phyloP scores from a whole-genome alignment of 139 green algal species.

The Ettlia oleoabundans region DNA sequence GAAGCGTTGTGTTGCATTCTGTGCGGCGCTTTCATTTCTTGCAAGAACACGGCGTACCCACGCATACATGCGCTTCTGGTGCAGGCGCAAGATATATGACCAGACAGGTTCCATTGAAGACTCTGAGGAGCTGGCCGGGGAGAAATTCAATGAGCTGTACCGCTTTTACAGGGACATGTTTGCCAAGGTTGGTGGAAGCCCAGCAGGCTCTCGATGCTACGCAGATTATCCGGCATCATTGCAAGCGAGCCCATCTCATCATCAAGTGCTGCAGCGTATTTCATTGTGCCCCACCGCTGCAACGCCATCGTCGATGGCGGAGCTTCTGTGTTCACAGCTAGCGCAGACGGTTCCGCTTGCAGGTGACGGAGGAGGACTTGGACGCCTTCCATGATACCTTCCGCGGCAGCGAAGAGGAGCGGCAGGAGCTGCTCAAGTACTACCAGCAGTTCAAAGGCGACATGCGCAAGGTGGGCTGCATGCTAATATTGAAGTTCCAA shows the following conservation, averaged over 20 bases:
- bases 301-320: too few species aligned
- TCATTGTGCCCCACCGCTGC: background rate
- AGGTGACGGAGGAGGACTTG: conserved; percentile 78
- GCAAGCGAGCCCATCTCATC: background rate
- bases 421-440: conserved; percentile 72
- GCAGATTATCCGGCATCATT: background rate
- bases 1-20: background rate
- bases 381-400: conserved; percentile 68
- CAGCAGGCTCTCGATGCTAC: background rate
- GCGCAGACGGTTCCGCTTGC: background rate
- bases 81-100: conserved; percentile 91
- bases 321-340: too few species aligned
- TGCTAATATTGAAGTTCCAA: background rate
- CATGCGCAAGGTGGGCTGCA: conserved; percentile 72
- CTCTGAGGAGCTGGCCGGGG: conserved; percentile 60
- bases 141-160: conserved; percentile 76
- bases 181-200: conserved; percentile 53
- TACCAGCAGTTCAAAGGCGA: conserved; percentile 81
- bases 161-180: conserved; percentile 83
- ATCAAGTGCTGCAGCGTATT: background rate
- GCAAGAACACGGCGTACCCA: too few species aligned
- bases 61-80: background rate
- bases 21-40: too few species aligned
- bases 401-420: conserved; percentile 79
- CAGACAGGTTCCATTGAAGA: conserved; percentile 81